Evolutionary conservation across 129 eudicot species (phyloP).

Genomic region (Flaveria bidentis): DNA sequence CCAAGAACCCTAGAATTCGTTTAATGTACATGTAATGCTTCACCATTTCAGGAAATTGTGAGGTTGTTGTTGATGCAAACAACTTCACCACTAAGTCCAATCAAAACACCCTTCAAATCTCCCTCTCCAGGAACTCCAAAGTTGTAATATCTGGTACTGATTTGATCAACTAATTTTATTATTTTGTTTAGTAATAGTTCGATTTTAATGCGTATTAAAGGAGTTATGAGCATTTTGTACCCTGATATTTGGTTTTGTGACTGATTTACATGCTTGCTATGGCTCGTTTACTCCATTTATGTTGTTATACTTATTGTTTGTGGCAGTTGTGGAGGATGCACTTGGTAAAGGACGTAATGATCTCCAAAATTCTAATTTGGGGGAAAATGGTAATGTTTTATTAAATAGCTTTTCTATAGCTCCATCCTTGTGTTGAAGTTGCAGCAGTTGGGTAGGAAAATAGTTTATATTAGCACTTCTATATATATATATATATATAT

Average conservation of each 20-base stretch:
- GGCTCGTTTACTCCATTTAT: no score
- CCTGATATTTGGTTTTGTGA: no score
- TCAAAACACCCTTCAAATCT: conserved; percentile 51
- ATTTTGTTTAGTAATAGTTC: background rate
- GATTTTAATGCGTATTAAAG: background rate
- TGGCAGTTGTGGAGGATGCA: conserved; percentile 47
- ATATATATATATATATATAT: background rate
- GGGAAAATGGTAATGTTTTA: conserved; percentile 42
- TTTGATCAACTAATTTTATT: background rate
- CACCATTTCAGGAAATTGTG: conserved; percentile 62
- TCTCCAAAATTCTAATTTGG: conserved; percentile 5
- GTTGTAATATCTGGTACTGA: conserved; percentile 58
- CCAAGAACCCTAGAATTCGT: conserved; percentile 15
- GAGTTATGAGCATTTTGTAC: no score
- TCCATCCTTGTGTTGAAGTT: background rate
- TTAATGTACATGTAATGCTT: background rate
- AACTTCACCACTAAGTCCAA: conserved; percentile 49
- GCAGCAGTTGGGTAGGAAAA: background rate
- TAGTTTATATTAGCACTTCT: background rate
- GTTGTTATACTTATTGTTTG: background rate
- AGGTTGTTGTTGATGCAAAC: conserved; percentile 62
- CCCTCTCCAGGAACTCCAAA: conserved; percentile 51
- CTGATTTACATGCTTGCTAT: no score
- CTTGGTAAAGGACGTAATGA: conserved; percentile 22
- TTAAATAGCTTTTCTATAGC: background rate